These are phyloP conservation scores for Apiotrichum montevideense DNA, from an alignment of 1,284 basidiomycete genomes.

Conservation along the genomic window DNA sequence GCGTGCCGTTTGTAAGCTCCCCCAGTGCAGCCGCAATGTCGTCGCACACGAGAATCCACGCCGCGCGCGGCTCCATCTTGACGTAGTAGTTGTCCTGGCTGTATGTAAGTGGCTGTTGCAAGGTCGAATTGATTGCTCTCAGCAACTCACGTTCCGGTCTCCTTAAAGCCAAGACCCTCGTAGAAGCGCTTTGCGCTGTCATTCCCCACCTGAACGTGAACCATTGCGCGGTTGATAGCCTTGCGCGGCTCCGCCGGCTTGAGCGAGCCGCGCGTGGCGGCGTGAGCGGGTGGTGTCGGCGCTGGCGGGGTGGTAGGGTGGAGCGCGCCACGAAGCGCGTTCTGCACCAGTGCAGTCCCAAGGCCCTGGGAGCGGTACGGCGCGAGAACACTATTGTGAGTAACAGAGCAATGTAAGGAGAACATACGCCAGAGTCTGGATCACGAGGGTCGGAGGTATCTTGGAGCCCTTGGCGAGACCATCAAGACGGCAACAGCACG, in stretches of 20 bases:
- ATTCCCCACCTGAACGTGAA: slow-evolving; percentile 44
- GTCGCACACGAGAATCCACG: slow-evolving; percentile 41
- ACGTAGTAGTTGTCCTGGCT: slow-evolving; percentile 40
- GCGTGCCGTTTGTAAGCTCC: slow-evolving; percentile 20
- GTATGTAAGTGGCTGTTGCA: not conserved
- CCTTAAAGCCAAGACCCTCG: slow-evolving; percentile 42
- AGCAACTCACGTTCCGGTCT: slow-evolving; percentile 34
- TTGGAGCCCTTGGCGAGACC: slow-evolving; percentile 28
- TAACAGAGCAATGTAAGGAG: not conserved
- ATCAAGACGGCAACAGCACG: slow-evolving; percentile 37
- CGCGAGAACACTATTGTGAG: slow-evolving; percentile 35
- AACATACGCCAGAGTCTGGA: slow-evolving; percentile 45
- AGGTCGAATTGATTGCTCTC: too few relatives aligned
- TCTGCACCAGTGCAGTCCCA: slow-evolving; percentile 38
- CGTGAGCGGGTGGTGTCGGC: slow-evolving; percentile 31
- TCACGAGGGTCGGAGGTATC: slow-evolving; percentile 34
- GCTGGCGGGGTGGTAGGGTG: slow-evolving; percentile 38
- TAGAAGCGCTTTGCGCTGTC: slow-evolving; percentile 43
- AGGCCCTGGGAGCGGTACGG: slow-evolving; percentile 44
- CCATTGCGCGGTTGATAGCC: slow-evolving; percentile 36
- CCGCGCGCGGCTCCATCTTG: slow-evolving; percentile 40
- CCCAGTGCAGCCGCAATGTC: slow-evolving; percentile 34
- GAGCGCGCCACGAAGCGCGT: slow-evolving; percentile 32
- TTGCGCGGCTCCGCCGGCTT: slow-evolving; percentile 28
- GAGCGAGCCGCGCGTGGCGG: slow-evolving; percentile 32